These are phyloP conservation scores for Moricandia arvensis DNA, from an alignment of 345 rosid species.

Conservation along the genomic window DNA sequence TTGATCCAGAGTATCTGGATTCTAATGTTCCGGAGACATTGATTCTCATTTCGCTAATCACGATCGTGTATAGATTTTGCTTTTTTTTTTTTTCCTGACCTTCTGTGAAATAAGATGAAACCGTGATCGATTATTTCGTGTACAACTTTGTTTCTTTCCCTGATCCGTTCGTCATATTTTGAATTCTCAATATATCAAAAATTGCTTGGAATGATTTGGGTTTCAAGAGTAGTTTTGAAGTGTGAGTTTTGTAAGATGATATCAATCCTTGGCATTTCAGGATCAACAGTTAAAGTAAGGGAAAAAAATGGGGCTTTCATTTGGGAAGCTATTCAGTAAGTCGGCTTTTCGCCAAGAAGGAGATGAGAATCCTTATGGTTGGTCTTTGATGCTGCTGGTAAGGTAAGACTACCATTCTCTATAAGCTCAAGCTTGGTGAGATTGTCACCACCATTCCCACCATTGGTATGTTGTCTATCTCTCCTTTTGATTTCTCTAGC, in stretches of 20 bases:
- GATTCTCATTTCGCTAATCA: not conserved
- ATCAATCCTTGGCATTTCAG: too few relatives aligned
- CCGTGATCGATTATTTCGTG: not conserved
- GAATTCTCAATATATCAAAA: too few relatives aligned
- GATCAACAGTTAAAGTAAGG: constrained; percentile 18
- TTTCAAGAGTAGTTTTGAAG: not conserved
- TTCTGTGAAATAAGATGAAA: not conserved
- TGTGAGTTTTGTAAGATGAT: not conserved
- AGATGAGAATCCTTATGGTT: constrained; percentile 77
- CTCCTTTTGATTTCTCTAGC: not conserved
- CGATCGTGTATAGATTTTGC: not conserved
- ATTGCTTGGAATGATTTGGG: not conserved
- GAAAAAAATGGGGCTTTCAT: constrained; percentile 58
- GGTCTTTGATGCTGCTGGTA: constrained; percentile 84
- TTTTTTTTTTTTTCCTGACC: too few relatives aligned
- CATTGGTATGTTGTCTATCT: constrained; percentile 11
- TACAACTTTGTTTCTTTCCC: too few relatives aligned
- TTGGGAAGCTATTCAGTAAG: constrained; percentile 64
- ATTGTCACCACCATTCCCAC: constrained; percentile 74
- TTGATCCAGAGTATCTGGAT: not conserved
- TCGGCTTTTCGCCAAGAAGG: constrained; percentile 68
- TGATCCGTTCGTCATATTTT: too few relatives aligned
- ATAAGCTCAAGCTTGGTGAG: too few relatives aligned
- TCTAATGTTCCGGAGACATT: not conserved
- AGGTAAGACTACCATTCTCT: constrained; percentile 75